phyloP scores from a whole-genome alignment of 2,329 filamentous ascomycete species.

The Phaeosphaeriaceae sp. region DNA sequence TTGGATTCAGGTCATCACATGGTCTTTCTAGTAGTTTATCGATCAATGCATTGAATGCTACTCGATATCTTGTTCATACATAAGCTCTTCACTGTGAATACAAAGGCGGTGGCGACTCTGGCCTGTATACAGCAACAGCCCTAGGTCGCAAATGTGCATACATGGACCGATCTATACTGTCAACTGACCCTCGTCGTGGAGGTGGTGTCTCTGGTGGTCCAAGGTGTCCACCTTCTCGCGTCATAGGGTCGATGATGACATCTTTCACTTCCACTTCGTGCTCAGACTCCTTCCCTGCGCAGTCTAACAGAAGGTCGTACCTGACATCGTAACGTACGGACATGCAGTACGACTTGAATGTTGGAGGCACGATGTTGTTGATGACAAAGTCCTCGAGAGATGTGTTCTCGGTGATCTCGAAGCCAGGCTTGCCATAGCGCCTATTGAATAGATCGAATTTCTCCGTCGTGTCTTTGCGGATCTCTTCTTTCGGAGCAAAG shows the following conservation, averaged over 20 bases:
- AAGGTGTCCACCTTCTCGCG: slow-evolving; percentile 21
- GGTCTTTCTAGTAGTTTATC: neutral
- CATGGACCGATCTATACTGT: slow-evolving; percentile 8
- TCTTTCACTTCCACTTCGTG: slow-evolving; percentile 20
- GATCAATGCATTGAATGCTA: neutral
- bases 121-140: slow-evolving; percentile 5
- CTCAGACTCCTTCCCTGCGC: slow-evolving; percentile 27
- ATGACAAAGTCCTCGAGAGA: slow-evolving; percentile 18
- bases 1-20: neutral
- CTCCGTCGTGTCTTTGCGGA: slow-evolving; percentile 13
- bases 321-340: slow-evolving; percentile 23
- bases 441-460: slow-evolving; percentile 29
- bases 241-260: slow-evolving; percentile 26
- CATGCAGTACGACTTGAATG: slow-evolving; percentile 28
- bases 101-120: slow-evolving; percentile 7
- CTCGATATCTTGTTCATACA: neutral
- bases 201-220: slow-evolving; percentile 21
- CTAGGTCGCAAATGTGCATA: slow-evolving; percentile 8
- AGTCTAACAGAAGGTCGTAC: slow-evolving; percentile 26
- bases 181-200: slow-evolving; percentile 7
- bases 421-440: slow-evolving; percentile 26
- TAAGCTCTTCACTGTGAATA: slow-evolving; percentile 2
- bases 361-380: slow-evolving; percentile 22
- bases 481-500: slow-evolving; percentile 12
- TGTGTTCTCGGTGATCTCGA: slow-evolving; percentile 15